Evolutionary conservation across 192 early-diverging fungal genomes (phyloP), one percentile per base, ranked within the genome.

Genomic region (Backusella morwellensis): DNA sequence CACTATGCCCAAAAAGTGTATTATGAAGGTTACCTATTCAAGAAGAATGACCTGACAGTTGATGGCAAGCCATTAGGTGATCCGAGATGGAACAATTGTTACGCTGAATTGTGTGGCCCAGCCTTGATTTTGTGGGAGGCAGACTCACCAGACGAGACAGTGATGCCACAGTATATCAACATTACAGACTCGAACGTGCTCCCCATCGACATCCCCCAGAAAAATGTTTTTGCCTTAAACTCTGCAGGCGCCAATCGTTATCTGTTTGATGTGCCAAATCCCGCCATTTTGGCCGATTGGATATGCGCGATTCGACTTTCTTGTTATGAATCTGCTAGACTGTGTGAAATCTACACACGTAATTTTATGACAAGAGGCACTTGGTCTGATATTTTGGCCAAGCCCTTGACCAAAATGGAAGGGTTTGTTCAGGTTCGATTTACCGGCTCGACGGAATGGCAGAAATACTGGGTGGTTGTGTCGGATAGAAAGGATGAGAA

Each of bases 341-440:
- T 95, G 15, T 91, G 94, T 70, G 94, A 95, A 80, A 88, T 90
- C 68, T 95, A 92, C 63, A 92, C 94, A 9, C 80, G 86, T 9
- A 88, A 86, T 1, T 75, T 90, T 5, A 38, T 90, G n/a, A 77
- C 75, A 11, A 82, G 85, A 17, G 76, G 83, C 5, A 79, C 77
- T 72, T 86, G 83, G 66, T 76, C 79, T 23, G 88, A 88, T 36
- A 86, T 86, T 72, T 85, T 90, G 68, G 84, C 67, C 40, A 90
- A 77, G 75, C 66, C 52, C 3, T 35, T 23, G 4, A 84, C 85
- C 14, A 86, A 82, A 81, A 83, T 86, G 36, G 87, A 88, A 71
- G 90, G 90, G 1, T 84, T 82, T 77, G 72, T 91, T 19, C 87
- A 87, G 66, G 90, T 87, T 23, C 81, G 84, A 66, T 88, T 89